Evolutionary conservation across 768 basidiomycete species (phyloP).

Genomic region (Boletus rex-veris): DNA sequence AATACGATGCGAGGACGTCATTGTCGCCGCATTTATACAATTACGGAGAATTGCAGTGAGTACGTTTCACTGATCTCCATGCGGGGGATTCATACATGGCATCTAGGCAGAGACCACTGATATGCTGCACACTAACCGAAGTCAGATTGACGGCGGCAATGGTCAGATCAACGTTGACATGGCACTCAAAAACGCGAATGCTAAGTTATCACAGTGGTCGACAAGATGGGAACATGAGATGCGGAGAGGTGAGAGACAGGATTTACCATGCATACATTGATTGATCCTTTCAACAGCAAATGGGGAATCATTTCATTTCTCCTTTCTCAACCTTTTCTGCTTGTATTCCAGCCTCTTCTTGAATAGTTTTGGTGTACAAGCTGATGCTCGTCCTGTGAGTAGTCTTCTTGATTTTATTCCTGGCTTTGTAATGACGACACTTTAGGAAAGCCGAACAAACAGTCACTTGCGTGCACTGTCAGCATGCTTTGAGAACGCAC

Average conservation of each 20-base stretch:
- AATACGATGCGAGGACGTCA: constrained; percentile 74
- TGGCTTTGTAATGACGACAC: neutral
- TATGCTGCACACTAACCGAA: constrained; percentile 57
- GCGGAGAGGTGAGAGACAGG: constrained; percentile 50
- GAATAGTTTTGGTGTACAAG: constrained; percentile 79
- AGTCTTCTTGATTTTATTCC: constrained; percentile 2
- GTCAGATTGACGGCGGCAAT: constrained; percentile 39
- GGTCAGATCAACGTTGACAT: constrained; percentile 72
- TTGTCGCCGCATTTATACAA: constrained; percentile 73
- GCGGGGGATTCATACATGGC: neutral
- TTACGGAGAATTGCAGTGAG: constrained; percentile 77
- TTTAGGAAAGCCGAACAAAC: constrained; percentile 51
- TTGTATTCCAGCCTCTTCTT: constrained; percentile 77
- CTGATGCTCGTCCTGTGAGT: constrained; percentile 54
- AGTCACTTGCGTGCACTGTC: constrained; percentile 68
- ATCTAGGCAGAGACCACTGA: constrained; percentile 76
- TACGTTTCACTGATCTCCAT: constrained; percentile 5
- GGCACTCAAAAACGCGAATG: constrained; percentile 68
- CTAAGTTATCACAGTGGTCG: constrained; percentile 68
- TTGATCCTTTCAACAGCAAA: constrained; percentile 43
- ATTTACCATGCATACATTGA: neutral
- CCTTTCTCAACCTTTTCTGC: constrained; percentile 72
- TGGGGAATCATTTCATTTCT: constrained; percentile 73
- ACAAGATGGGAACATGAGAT: constrained; percentile 71
- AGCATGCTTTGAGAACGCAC: constrained; percentile 70